Evolutionary conservation across 176 grass and related monocot genomes (phyloP).

Genomic region (Zea luxurians): DNA sequence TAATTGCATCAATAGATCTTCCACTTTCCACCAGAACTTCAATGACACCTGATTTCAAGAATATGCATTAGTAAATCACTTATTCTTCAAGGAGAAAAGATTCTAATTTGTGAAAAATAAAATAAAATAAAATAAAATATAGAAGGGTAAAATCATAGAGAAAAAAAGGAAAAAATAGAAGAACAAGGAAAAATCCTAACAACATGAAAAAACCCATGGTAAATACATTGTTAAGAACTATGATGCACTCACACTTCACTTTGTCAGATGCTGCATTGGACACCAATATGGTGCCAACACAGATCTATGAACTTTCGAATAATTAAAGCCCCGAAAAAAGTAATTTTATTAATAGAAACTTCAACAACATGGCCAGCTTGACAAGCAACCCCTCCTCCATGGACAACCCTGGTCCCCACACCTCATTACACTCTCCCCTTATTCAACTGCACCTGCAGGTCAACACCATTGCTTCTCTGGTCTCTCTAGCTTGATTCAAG

Average conservation of each 20-base stretch:
- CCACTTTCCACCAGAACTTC: slow-evolving; percentile 66
- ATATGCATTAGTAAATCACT: slow-evolving; percentile 4
- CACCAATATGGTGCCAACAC: neutral
- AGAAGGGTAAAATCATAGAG: neutral
- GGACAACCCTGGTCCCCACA: neutral
- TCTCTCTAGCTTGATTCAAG: too few species aligned
- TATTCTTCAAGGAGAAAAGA: too few species aligned
- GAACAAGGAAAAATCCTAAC: slow-evolving; percentile 5
- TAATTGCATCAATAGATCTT: slow-evolving; percentile 83
- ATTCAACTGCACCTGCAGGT: too few species aligned
- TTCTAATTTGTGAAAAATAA: neutral
- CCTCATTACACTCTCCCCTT: neutral
- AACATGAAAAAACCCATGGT: neutral
- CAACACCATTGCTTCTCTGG: too few species aligned
- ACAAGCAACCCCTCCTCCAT: neutral
- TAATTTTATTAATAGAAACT: neutral
- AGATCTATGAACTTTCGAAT: neutral
- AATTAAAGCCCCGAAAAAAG: neutral
- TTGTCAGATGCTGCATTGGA: neutral
- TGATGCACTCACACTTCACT: neutral
- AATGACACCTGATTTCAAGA: slow-evolving; percentile 68
- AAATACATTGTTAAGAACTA: neutral
- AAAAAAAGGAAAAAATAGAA: slow-evolving; percentile 28
- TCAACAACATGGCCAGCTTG: neutral
- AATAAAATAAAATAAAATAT: neutral